Conservation (phyloP, 495 filamentous ascomycete genomes). For the Talaromyces wortmannii region DNA sequence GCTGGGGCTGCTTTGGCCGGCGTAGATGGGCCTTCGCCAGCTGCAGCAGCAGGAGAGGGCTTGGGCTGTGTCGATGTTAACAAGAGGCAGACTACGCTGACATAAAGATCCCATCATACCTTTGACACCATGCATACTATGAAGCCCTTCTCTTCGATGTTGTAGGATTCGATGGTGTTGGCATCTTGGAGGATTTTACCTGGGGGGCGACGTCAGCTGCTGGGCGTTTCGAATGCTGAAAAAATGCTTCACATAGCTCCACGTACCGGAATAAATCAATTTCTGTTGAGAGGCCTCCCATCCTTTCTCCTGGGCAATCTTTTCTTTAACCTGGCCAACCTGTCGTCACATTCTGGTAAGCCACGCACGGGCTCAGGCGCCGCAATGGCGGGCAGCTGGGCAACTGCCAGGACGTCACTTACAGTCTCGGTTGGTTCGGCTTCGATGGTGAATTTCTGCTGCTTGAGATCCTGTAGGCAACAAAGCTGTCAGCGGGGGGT, state of each 20-base stretch:
- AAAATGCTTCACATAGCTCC: constrained; percentile 2
- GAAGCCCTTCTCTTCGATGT: constrained; percentile 98
- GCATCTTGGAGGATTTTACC: constrained; percentile 98
- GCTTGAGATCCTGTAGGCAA: constrained; percentile 75
- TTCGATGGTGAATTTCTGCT: constrained; percentile 94
- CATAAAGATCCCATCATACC: constrained; percentile 42
- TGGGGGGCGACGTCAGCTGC: constrained; percentile 23
- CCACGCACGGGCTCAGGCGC: constrained; percentile 17
- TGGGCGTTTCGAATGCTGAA: not conserved
- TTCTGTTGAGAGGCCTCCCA: constrained; percentile 86
- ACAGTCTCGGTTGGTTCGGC: constrained; percentile 89
- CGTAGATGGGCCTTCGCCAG: constrained; percentile 52
- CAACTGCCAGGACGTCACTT: constrained; percentile 26
- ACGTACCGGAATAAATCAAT: constrained; percentile 93
- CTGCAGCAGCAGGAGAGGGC: constrained; percentile 26
- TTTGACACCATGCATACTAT: constrained; percentile 96
- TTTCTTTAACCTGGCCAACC: constrained; percentile 85
- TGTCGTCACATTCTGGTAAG: constrained; percentile 34
- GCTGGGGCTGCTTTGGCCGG: constrained; percentile 34
- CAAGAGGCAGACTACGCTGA: not conserved
- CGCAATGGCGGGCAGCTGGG: not conserved
- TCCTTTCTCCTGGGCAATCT: constrained; percentile 80
- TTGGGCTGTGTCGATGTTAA: constrained; percentile 51
- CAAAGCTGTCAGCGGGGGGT: constrained; percentile 8
- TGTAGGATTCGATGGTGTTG: constrained; percentile 90